Evolutionary conservation across 306 rosid genomes (phyloP), one percentile per base, ranked within the genome.

Genomic region (Gastrolobium villosum): DNA sequence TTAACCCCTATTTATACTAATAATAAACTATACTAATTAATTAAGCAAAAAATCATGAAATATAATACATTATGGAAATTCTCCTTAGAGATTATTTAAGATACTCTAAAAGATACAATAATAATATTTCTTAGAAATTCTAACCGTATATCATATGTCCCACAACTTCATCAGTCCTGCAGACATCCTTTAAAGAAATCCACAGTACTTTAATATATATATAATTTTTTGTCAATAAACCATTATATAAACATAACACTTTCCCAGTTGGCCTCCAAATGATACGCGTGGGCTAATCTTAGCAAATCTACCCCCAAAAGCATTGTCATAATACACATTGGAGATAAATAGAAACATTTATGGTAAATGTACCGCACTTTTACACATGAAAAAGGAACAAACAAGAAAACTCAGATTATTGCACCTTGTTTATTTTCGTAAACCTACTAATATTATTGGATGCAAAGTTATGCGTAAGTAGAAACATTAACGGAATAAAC

Each of bases 351-450:
- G 26, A 20, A 20, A 20, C 26, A 20, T 20, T 20, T 20, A 20
- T 20, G 26, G 26, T 20, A 20, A 20, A 20, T 20, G 26, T 20
- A 20, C 26, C 26, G 26, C 26, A 20, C 26, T 20, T 20, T 20
- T 20, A 20, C 26, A 20, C 26, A 20, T 20, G 26, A 20, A 20
- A 20, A 20, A 20, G 26, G 26, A 20, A 20, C 59, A 41, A 32
- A 57, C 14, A 61, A 5, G 52, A 67, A 62, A 74, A n/a, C 11
- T 2, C 10, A 50, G 46, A 6, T 28, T 35, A 54, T 41, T 61
- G 78, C 77, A 96, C 99, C 98, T 96, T 96, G 84, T 89, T 89
- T 78, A 87, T 74, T 84, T 90, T 96, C 84, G 82, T 96, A 72
- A 81, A 84, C 86, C 96, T 20, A 20, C 26, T 20, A 20, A 20